Conservation (phyloP, 208 protist genomes). For the Trypanosomatidae sp. region DNA sequence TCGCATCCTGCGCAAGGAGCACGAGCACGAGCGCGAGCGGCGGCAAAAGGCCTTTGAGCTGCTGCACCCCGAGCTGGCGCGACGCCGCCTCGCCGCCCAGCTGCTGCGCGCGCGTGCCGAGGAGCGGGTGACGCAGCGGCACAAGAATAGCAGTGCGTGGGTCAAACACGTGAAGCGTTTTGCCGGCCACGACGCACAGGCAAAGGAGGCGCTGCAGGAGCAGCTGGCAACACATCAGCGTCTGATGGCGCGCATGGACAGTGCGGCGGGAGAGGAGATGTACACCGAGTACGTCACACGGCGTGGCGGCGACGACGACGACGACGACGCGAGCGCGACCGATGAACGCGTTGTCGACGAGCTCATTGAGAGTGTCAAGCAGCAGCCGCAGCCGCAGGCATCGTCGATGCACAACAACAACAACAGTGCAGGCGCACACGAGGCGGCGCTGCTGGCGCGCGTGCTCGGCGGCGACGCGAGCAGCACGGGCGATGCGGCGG, state of each 20-base stretch:
- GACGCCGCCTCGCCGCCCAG: slow-evolving; percentile 46
- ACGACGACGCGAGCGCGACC: slow-evolving; percentile 31
- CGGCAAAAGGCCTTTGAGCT: slow-evolving; percentile 74
- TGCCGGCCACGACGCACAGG: slow-evolving; percentile 51
- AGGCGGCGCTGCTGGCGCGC: slow-evolving; percentile 7
- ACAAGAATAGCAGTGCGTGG: slow-evolving; percentile 89
- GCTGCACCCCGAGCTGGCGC: slow-evolving; percentile 78
- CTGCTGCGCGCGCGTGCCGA: slow-evolving; percentile 72
- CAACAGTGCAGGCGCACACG: too few species aligned
- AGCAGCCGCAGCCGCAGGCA: too few species aligned
- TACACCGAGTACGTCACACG: slow-evolving; percentile 33
- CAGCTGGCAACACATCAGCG: slow-evolving; percentile 70
- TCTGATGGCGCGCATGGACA: slow-evolving; percentile 87
- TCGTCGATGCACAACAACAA: too few species aligned
- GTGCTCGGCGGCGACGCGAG: slow-evolving; percentile 29
- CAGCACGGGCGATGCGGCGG: slow-evolving; percentile 3
- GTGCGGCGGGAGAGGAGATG: slow-evolving; percentile 66
- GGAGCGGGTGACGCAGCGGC: slow-evolving; percentile 84
- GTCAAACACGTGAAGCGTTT: slow-evolving; percentile 84
- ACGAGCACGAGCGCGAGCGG: slow-evolving; percentile 75
- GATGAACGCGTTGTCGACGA: slow-evolving; percentile 80
- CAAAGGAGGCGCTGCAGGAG: slow-evolving; percentile 82
- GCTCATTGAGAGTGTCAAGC: slow-evolving; percentile 24
- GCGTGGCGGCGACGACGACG: slow-evolving; percentile 10
- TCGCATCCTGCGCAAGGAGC: slow-evolving; percentile 85